Conservation (phyloP, 2,329 filamentous ascomycete genomes). For the Alternaria tenuissima region DNA sequence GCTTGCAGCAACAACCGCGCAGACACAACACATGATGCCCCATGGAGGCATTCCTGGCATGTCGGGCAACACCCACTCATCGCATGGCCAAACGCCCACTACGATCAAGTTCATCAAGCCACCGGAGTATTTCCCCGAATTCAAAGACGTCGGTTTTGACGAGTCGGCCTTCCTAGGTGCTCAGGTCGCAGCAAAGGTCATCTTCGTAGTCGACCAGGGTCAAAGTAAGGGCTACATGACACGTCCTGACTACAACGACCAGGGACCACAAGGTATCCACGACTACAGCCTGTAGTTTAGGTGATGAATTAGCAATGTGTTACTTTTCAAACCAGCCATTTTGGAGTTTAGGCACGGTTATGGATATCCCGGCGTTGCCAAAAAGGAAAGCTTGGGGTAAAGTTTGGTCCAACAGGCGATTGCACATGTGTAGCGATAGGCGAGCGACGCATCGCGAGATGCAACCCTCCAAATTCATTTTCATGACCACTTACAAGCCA, state of each 20-base stretch:
- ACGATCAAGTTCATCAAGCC: slow-evolving; percentile 79
- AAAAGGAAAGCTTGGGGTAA: slow-evolving; percentile 16
- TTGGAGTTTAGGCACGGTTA: slow-evolving; percentile 32
- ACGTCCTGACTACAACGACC: slow-evolving; percentile 72
- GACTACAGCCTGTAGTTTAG: slow-evolving; percentile 54
- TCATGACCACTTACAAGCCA: neutral
- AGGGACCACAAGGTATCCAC: slow-evolving; percentile 70
- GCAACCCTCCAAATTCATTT: neutral
- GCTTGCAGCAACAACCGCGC: slow-evolving; percentile 85
- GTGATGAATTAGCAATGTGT: neutral
- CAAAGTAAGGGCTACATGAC: slow-evolving; percentile 74
- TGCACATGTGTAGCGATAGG: slow-evolving; percentile 11
- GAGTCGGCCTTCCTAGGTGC: slow-evolving; percentile 88
- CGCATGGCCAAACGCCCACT: slow-evolving; percentile 79
- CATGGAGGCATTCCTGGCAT: slow-evolving; percentile 45
- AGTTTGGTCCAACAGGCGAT: slow-evolving; percentile 1
- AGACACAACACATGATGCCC: slow-evolving; percentile 60
- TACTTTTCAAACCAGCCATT: slow-evolving; percentile 15
- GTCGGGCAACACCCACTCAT: slow-evolving; percentile 64
- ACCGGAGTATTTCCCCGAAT: slow-evolving; percentile 88
- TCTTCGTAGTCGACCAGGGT: slow-evolving; percentile 74
- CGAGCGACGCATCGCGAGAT: slow-evolving; percentile 22
- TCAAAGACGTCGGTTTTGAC: slow-evolving; percentile 79
- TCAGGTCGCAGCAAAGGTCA: slow-evolving; percentile 81
- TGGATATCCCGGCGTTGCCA: slow-evolving; percentile 28